Base-by-base conservation (phyloP, 2,329 filamentous ascomycete genomes). In the Massarina eburnea region DNA sequence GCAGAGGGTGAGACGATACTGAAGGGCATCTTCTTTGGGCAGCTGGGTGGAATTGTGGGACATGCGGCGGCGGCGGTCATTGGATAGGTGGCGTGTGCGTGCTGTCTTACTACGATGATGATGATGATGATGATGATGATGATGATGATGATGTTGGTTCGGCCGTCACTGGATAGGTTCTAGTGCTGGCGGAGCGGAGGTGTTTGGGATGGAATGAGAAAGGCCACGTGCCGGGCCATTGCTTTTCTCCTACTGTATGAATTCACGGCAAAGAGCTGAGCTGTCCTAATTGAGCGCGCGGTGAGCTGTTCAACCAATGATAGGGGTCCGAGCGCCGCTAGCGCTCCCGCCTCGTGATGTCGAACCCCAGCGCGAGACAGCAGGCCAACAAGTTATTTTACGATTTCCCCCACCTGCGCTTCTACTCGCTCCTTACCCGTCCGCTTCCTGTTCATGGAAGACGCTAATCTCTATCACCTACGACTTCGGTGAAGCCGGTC, bases 1-100 rank as follows among this genome's bases (percentile, higher is more conserved):
- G 78, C 82, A 29, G 88, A 92, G 76, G 88, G 88, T 2, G 89
- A 92, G 73, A 78, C 76, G 8, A 81, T 94, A 22, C 80, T 95
- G 56, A 83, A 85, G 70, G 87, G 88, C 2, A 80, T 95, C 24
- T 73, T 95, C 51, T 95, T 95, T 71, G 81, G 84, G 17, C 81
- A 90, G 70, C 76, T 89, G 53, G 86, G 80, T 1, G 85, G 81
- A 2, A 77, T 41, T 80, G 82, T 55, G 49, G 72, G 63, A 49
- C 67, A 59, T 55, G 58, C 61, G 48, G 67, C 55, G 47, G 64
- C 65, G 52, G 66, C 54, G 30, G 64, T 70, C 27, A 51, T 66
- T 47, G 57, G 54, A 36, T 59, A 49, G 39, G 12, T 15, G 5
- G 27, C 22, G 8, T 12, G n/a, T n/a, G n/a, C n/a, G 6, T 19